Evolutionary conservation across 371 early-diverging fungal species (phyloP).

Genomic region (Apophysomyces elegans): DNA sequence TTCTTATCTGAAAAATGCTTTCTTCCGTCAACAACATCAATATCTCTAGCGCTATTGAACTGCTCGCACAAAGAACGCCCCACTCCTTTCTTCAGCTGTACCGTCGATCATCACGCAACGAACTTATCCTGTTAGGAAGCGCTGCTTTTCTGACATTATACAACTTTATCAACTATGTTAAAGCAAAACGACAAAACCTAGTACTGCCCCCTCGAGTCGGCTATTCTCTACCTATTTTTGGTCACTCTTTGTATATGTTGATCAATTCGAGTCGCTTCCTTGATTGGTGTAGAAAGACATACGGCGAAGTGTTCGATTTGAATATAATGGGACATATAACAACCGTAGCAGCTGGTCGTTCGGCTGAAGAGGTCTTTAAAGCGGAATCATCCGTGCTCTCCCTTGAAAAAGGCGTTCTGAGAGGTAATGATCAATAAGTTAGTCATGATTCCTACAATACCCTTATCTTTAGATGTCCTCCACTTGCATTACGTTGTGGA

Average conservation of each 20-base stretch:
- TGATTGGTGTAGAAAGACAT: constrained; percentile 38
- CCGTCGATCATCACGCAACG: constrained; percentile 31
- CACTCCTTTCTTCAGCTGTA: constrained; percentile 15
- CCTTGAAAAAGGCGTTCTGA: constrained; percentile 33
- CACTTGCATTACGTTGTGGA: constrained; percentile 37
- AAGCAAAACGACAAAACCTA: constrained; percentile 25
- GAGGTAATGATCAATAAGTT: constrained; percentile 20
- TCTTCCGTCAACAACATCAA: not conserved
- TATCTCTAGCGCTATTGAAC: constrained; percentile 12
- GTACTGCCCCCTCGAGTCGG: constrained; percentile 38
- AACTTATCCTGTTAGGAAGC: constrained; percentile 28
- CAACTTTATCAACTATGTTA: constrained; percentile 27
- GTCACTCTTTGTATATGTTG: constrained; percentile 36
- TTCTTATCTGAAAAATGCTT: not conserved
- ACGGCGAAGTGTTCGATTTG: constrained; percentile 41
- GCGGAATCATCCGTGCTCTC: constrained; percentile 30
- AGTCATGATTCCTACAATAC: not conserved
- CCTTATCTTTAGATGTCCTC: constrained; percentile 26
- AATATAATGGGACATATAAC: constrained; percentile 22
- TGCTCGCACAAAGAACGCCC: constrained; percentile 7
- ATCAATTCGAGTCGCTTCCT: constrained; percentile 28
- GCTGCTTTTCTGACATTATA: constrained; percentile 35
- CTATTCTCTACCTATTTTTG: constrained; percentile 37
- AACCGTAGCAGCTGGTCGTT: constrained; percentile 31
- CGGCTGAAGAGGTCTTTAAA: constrained; percentile 38